phyloP scores from a whole-genome alignment of 495 filamentous ascomycete genomes.

The Apodospora peruviana region DNA sequence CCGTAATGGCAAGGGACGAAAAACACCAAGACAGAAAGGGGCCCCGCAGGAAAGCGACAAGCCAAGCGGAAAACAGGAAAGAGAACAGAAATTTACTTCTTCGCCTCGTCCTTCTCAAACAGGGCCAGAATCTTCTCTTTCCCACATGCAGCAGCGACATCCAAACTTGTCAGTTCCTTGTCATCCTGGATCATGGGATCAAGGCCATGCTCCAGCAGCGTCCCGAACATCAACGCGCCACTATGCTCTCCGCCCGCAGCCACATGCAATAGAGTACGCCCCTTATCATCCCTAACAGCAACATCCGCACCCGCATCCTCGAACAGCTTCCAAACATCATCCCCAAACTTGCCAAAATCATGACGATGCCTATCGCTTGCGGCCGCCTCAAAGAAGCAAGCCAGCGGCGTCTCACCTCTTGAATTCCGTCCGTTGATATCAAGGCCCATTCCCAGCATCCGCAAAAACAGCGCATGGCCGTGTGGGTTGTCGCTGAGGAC shows the following conservation, averaged over 20 bases:
- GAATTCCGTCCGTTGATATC: slow-evolving; percentile 27
- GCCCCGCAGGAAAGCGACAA: too few species aligned
- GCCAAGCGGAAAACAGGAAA: too few species aligned
- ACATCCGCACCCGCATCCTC: slow-evolving; percentile 9
- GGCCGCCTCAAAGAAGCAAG: slow-evolving; percentile 10
- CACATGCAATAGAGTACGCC: slow-evolving; percentile 14
- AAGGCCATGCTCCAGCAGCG: slow-evolving; percentile 20
- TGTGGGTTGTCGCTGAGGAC: slow-evolving; percentile 1
- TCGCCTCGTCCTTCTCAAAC: slow-evolving; percentile 11
- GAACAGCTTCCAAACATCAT: neutral
- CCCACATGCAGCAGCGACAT: slow-evolving; percentile 16
- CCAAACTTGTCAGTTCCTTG: slow-evolving; percentile 20
- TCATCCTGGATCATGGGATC: slow-evolving; percentile 27
- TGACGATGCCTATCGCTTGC: neutral
- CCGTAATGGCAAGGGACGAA: too few species aligned
- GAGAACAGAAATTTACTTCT: slow-evolving; percentile 4
- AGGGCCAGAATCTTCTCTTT: slow-evolving; percentile 9
- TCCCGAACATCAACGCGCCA: slow-evolving; percentile 12
- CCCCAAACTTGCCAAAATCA: neutral
- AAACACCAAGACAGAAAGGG: too few species aligned
- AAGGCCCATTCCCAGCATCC: slow-evolving; percentile 17
- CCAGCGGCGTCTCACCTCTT: slow-evolving; percentile 27
- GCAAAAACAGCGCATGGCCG: slow-evolving; percentile 8
- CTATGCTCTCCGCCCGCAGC: slow-evolving; percentile 1
- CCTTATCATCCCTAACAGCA: slow-evolving; percentile 1